Conservation (phyloP, 2,329 filamentous ascomycete species). For the Talaromyces sp. region DNA sequence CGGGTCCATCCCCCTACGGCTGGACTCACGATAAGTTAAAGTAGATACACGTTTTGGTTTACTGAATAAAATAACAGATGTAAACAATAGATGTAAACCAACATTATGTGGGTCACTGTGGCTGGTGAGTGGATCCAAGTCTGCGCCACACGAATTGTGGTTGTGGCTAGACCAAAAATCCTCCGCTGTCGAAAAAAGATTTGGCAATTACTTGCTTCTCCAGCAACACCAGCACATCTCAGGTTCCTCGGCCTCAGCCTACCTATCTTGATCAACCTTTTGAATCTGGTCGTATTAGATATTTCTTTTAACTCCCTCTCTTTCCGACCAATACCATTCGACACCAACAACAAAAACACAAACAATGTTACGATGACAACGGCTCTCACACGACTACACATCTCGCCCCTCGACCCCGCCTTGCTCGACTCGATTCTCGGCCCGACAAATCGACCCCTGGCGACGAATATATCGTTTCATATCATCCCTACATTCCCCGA, state of each 20-base stretch:
- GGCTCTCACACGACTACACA: constrained; percentile 63
- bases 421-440: constrained; percentile 70
- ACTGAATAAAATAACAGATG: background rate
- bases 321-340: background rate
- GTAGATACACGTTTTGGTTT: too few species aligned
- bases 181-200: background rate
- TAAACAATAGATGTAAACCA: background rate
- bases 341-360: background rate
- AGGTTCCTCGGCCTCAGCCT: background rate
- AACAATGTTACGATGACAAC: constrained; percentile 27
- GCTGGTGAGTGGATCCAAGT: background rate
- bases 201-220: background rate
- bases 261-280: background rate
- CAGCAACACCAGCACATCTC: background rate
- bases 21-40: too few species aligned
- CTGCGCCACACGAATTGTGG: background rate
- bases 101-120: background rate
- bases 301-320: background rate
- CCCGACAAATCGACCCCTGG: constrained; percentile 59
- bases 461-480: constrained; percentile 85
- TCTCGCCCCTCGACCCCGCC: constrained; percentile 75
- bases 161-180: background rate
- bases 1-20: too few species aligned
- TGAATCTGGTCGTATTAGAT: background rate
- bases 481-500: constrained; percentile 83